phyloP scores from a whole-genome alignment of 371 early-diverging fungal genomes.

The Mortierella sp. region DNA sequence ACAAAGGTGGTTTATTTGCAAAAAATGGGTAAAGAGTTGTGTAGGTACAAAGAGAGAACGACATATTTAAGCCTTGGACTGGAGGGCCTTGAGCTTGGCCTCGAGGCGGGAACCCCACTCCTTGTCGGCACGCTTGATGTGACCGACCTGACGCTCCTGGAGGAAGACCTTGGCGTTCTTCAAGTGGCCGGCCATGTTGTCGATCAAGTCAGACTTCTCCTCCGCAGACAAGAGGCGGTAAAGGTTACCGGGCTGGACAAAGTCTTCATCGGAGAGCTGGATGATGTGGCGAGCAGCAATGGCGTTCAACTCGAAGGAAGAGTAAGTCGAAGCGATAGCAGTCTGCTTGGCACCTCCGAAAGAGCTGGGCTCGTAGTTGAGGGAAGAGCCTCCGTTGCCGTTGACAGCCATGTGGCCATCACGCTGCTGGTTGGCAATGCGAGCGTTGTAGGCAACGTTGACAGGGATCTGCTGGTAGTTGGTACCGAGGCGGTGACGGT shows the following conservation, averaged over 20 bases:
- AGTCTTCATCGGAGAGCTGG: slow-evolving; percentile 73
- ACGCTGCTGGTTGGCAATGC: slow-evolving; percentile 79
- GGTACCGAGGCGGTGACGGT: slow-evolving; percentile 83
- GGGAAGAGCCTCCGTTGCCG: slow-evolving; percentile 60
- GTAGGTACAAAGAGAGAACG: neutral
- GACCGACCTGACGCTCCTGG: slow-evolving; percentile 80
- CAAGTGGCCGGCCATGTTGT: slow-evolving; percentile 80
- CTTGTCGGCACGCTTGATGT: slow-evolving; percentile 82
- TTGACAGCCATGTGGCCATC: slow-evolving; percentile 81
- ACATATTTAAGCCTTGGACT: slow-evolving; percentile 53
- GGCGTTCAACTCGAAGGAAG: slow-evolving; percentile 45
- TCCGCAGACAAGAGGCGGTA: slow-evolving; percentile 76
- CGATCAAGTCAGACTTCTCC: slow-evolving; percentile 77
- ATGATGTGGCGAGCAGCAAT: slow-evolving; percentile 55
- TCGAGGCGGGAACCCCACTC: slow-evolving; percentile 82
- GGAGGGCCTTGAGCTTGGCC: slow-evolving; percentile 59
- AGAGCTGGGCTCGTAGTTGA: slow-evolving; percentile 86
- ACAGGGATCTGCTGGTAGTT: slow-evolving; percentile 87
- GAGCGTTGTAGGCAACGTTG: slow-evolving; percentile 73
- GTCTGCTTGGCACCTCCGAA: slow-evolving; percentile 56
- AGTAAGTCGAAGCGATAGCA: slow-evolving; percentile 37
- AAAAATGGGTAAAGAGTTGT: neutral
- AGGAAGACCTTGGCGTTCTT: slow-evolving; percentile 80
- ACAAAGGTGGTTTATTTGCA: neutral
- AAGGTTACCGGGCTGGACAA: slow-evolving; percentile 79